Conservation (phyloP, 768 basidiomycete species). For the Boletus insuetus region DNA sequence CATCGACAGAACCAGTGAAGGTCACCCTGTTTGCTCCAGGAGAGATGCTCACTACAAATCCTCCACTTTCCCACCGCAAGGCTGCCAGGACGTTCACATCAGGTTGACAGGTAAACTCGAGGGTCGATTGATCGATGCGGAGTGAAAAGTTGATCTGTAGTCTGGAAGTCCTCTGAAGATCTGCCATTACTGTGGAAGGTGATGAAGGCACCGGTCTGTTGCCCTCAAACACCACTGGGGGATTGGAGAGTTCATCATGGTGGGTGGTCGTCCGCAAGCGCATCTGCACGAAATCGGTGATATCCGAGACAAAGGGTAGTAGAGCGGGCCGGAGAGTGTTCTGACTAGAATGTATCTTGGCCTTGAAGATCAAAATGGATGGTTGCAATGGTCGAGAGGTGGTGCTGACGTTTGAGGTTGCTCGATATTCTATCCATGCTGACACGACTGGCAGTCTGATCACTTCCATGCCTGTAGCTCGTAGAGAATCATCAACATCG, state of each 20-base stretch:
- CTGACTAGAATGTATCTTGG: conserved; percentile 84
- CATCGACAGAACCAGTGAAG: conserved; percentile 78
- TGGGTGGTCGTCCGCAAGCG: conserved; percentile 57
- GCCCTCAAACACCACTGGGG: conserved; percentile 10
- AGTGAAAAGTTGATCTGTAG: conserved; percentile 83
- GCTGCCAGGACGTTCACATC: conserved; percentile 92
- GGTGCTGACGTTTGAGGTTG: conserved; percentile 43
- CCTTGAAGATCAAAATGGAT: conserved; percentile 75
- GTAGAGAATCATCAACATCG: conserved; percentile 51
- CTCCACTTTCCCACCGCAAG: conserved; percentile 92
- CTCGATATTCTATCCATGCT: conserved; percentile 80
- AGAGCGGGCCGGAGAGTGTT: conserved; percentile 82
- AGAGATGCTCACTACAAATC: conserved; percentile 76
- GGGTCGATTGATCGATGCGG: conserved; percentile 85
- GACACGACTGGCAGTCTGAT: conserved; percentile 76
- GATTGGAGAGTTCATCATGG: conserved; percentile 16
- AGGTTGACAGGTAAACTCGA: conserved; percentile 85
- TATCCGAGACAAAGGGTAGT: conserved; percentile 79
- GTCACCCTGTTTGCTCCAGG: conserved; percentile 70
- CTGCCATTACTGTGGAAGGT: conserved; percentile 17
- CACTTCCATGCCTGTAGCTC: conserved; percentile 49
- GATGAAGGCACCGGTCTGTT: conserved; percentile 5
- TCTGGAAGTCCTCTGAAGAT: conserved; percentile 35
- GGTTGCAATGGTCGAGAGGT: conserved; percentile 42
- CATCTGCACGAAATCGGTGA: conserved; percentile 65